phyloP scores from a whole-genome alignment of 129 eudicot species.

The Pseudognaphalium luteoalbum region DNA sequence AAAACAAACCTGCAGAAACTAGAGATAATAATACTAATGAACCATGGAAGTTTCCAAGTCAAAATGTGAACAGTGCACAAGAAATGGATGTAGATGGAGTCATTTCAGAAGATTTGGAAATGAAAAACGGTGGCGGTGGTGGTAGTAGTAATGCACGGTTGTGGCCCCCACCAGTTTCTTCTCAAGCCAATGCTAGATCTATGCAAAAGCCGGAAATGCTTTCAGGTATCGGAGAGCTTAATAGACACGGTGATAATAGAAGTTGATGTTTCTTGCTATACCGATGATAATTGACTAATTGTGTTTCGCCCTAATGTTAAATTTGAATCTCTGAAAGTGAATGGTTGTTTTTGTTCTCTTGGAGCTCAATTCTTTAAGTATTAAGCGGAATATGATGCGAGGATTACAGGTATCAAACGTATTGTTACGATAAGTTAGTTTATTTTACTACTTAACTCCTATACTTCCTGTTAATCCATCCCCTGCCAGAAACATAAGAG shows the following conservation, averaged over 20 bases:
- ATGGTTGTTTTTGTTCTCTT: slow-evolving; percentile 7
- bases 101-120: neutral
- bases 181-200: slow-evolving; percentile 30
- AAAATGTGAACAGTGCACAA: slow-evolving; percentile 25
- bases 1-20: slow-evolving; percentile 39
- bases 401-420: neutral
- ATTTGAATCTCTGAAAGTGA: slow-evolving; percentile 14
- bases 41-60: slow-evolving; percentile 54
- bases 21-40: slow-evolving; percentile 38
- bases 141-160: slow-evolving; percentile 8
- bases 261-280: slow-evolving; percentile 11
- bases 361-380: neutral
- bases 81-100: slow-evolving; percentile 50
- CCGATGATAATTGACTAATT: slow-evolving; percentile 1
- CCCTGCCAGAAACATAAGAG: too few species aligned
- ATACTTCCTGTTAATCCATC: too few species aligned
- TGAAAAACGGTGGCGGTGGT: neutral
- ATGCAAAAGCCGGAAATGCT: slow-evolving; percentile 27
- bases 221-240: slow-evolving; percentile 32
- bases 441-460: neutral
- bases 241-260: slow-evolving; percentile 36
- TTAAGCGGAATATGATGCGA: neutral
- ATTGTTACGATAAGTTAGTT: neutral
- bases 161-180: slow-evolving; percentile 28
- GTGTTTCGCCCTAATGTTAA: neutral